Percentiles rank a stretch among this genome's conserved stretches.
Conservation (phyloP, 2,329 filamentous ascomycete species). For the Chlorencoelia australis region DNA sequence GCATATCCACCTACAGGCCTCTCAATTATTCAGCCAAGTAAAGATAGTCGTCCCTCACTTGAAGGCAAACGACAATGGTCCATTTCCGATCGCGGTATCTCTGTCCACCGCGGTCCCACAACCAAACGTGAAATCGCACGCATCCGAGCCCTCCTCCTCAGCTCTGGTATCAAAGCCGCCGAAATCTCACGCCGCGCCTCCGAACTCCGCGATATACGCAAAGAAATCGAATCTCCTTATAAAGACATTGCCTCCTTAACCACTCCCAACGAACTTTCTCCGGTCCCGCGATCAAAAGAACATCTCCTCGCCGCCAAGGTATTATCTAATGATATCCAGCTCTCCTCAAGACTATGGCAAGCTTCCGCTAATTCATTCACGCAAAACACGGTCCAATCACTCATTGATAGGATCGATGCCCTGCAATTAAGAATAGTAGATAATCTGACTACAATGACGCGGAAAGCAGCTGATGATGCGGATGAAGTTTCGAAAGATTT, state of each 20-base stretch:
- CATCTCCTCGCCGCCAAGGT: conserved; percentile 42
- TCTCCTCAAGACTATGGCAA: conserved; percentile 41
- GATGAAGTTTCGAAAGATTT: conserved; percentile 70
- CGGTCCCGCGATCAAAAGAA: conserved; percentile 20
- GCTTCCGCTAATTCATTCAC: conserved; percentile 48
- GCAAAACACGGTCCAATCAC: conserved; percentile 42
- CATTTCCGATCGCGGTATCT: conserved; percentile 35
- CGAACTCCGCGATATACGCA: conserved; percentile 19
- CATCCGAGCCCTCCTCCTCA: conserved; percentile 65
- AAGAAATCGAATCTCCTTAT: conserved; percentile 11
- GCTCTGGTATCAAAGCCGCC: conserved; percentile 81
- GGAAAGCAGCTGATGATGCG: conserved; percentile 63
- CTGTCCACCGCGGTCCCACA: conserved; percentile 33
- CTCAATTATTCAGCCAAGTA: conserved; percentile 29
- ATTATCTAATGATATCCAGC: conserved; percentile 36
- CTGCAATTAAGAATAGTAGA: conserved; percentile 31
- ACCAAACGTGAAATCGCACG: conserved; percentile 69
- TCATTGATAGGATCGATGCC: conserved; percentile 35
- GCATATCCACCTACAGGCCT: conserved; percentile 37
- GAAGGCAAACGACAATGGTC: conserved; percentile 38
- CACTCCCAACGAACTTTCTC: conserved; percentile 6
- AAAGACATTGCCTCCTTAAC: conserved; percentile 18
- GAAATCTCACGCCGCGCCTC: conserved; percentile 60
- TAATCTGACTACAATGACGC: conserved; percentile 47
- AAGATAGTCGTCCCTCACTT: conserved; percentile 14